These are phyloP conservation scores for Saturnispora galanensis DNA, from an alignment of 805 yeast species.

Conservation along the genomic window DNA sequence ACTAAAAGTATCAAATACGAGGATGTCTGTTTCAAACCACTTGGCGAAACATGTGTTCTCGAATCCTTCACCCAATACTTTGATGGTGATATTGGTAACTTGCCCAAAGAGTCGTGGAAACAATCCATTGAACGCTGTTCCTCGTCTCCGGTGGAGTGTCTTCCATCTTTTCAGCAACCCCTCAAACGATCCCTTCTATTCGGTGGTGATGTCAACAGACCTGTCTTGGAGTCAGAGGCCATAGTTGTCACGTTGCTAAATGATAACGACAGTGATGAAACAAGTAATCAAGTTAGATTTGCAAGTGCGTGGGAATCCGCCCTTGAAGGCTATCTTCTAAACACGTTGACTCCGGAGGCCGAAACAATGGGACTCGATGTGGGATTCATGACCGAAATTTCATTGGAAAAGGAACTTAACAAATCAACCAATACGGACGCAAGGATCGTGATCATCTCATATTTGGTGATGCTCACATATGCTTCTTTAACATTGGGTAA, in stretches of 20 bases:
- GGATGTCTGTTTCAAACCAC: slow-evolving; percentile 77
- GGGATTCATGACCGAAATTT: slow-evolving; percentile 73
- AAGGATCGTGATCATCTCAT: slow-evolving; percentile 60
- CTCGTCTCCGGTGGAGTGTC: slow-evolving; percentile 74
- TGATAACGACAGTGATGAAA: slow-evolving; percentile 40
- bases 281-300: slow-evolving; percentile 29
- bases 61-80: slow-evolving; percentile 89
- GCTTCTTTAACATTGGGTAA: slow-evolving; percentile 77
- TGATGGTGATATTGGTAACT: slow-evolving; percentile 43
- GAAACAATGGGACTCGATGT: slow-evolving; percentile 45
- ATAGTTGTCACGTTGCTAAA: slow-evolving; percentile 67
- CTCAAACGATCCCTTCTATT: slow-evolving; percentile 62
- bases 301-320: slow-evolving; percentile 61
- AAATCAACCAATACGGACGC: slow-evolving; percentile 74
- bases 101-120: slow-evolving; percentile 48
- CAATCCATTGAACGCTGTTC: slow-evolving; percentile 50
- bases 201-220: slow-evolving; percentile 39
- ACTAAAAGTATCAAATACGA: slow-evolving; percentile 31
- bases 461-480: slow-evolving; percentile 77
- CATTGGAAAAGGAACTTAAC: slow-evolving; percentile 76
- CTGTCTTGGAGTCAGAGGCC: slow-evolving; percentile 53
- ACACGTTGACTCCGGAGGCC: slow-evolving; percentile 35
- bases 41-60: slow-evolving; percentile 68
- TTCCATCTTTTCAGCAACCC: slow-evolving; percentile 89
- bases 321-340: slow-evolving; percentile 46